Evolutionary conservation across 164 flowering plant genomes (phyloP), one percentile per base, ranked within the genome.

Genomic region (Brasenia schreberi): DNA sequence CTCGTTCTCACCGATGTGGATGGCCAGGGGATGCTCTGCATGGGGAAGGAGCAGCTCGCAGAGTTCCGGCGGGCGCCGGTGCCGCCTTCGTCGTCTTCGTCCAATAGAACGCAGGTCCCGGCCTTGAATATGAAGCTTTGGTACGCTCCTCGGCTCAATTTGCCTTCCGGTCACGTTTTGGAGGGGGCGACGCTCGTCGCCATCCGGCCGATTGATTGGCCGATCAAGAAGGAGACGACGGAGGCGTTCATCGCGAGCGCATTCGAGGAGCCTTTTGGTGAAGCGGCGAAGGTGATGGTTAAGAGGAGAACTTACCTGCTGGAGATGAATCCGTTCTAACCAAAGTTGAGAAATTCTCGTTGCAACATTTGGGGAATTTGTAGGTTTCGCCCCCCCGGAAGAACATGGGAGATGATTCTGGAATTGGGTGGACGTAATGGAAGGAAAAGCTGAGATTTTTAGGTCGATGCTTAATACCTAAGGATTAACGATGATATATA

Each of bases 41-140:
- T 91, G 97, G 84, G 85, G 63, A 85, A 79, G 71, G 90, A 86
- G 43, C 97, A 91, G 80, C 71, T 91, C 60, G 89, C 84, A 72
- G 97, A 91, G 81, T 64, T 89, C 72, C 82, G 94, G 70, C 89
- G 85, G 80, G 87, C 89, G 80, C 96, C 97, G 0, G 70, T 89
- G 52, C 83, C 94, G 19, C 92, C 96, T 23, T 87, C 96, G 7
- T 78, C 92, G 0, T 89, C 94, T 0, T 87, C 96, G 0, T 43
- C 23, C 0, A 91, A 84, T 76, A 79, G 97, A 78, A 91, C 97
- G 2, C 82, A 82, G n/a, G 96, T 91, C 42, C 97, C 97, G 0
- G 97, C 96, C 0, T 78, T 87, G 63, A 86, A 84, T 60, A 87
- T 91, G 94, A 78, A 86, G 77, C 81, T 91, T 33, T 87, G 97